Conservation (phyloP, 768 basidiomycete genomes). For the Phanerochaete carnosa region DNA sequence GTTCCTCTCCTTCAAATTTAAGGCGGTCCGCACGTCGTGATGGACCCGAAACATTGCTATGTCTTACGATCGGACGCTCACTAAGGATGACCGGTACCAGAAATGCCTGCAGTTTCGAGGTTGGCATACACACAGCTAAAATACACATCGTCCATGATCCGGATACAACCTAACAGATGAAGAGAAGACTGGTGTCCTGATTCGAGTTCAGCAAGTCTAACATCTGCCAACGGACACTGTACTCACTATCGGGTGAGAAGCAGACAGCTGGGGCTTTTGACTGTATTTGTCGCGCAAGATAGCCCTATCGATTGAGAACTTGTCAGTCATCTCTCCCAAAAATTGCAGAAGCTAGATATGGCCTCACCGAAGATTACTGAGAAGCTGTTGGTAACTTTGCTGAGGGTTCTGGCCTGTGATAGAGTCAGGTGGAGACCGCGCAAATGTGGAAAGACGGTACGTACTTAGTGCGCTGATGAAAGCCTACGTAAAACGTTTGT, state of each 20-base stretch:
- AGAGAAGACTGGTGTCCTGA: constrained; percentile 30
- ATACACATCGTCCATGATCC: background rate
- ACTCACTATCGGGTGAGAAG: constrained; percentile 68
- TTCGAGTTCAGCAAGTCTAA: background rate
- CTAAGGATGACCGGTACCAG: background rate
- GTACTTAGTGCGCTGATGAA: constrained; percentile 60
- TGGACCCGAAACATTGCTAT: background rate
- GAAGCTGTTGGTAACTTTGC: constrained; percentile 64
- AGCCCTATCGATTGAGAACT: constrained; percentile 28
- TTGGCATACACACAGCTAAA: background rate
- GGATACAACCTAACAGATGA: constrained; percentile 23
- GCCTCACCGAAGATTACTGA: constrained; percentile 51
- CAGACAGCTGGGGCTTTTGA: constrained; percentile 71
- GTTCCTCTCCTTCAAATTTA: background rate
- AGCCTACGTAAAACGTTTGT: constrained; percentile 33
- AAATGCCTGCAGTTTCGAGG: background rate
- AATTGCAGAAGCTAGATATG: background rate
- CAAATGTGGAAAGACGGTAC: constrained; percentile 15
- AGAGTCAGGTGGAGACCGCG: background rate
- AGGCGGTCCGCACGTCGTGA: background rate
- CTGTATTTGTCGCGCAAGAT: constrained; percentile 60
- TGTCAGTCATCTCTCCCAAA: background rate
- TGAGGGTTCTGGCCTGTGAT: constrained; percentile 41
- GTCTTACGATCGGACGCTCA: background rate
- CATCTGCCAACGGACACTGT: too few relatives aligned